Percentiles rank a stretch among this genome's conserved stretches.
Conservation (phyloP, 2,329 filamentous ascomycete genomes). For the Fusarium continuum region DNA sequence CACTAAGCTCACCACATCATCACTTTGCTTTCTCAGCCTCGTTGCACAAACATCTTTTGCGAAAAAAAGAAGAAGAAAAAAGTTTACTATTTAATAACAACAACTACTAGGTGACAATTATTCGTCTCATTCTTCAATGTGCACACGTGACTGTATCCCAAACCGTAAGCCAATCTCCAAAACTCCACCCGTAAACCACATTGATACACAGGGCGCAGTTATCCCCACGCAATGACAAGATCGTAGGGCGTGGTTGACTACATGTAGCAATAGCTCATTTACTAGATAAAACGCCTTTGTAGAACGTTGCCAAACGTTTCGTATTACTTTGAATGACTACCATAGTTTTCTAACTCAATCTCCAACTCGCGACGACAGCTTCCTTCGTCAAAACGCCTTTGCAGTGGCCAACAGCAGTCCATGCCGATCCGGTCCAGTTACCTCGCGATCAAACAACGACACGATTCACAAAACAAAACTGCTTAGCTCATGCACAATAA, state of each 20-base stretch:
- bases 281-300: constrained; percentile 1
- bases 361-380: not conserved
- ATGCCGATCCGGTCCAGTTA: not conserved
- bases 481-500: constrained; percentile 1
- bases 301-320: not conserved
- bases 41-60: not conserved
- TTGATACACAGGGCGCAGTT: constrained; percentile 20
- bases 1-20: not conserved
- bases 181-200: constrained; percentile 17
- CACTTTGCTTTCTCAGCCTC: too few relatives aligned
- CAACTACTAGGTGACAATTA: too few relatives aligned
- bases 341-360: not conserved
- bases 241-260: constrained; percentile 24
- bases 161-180: constrained; percentile 15
- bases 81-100: too few relatives aligned
- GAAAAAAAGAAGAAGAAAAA: too few relatives aligned
- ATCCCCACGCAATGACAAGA: constrained; percentile 21
- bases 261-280: not conserved
- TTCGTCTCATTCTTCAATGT: not conserved
- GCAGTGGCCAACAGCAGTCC: not conserved
- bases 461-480: not conserved
- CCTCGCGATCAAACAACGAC: not conserved
- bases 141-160: not conserved
- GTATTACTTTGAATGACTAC: not conserved
- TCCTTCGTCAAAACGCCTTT: not conserved